A percentile compares a stretch with the other conserved stretches of the same genome.
phyloP scores from a whole-genome alignment of 805 yeast genomes.

The Suhomyces faveliae region DNA sequence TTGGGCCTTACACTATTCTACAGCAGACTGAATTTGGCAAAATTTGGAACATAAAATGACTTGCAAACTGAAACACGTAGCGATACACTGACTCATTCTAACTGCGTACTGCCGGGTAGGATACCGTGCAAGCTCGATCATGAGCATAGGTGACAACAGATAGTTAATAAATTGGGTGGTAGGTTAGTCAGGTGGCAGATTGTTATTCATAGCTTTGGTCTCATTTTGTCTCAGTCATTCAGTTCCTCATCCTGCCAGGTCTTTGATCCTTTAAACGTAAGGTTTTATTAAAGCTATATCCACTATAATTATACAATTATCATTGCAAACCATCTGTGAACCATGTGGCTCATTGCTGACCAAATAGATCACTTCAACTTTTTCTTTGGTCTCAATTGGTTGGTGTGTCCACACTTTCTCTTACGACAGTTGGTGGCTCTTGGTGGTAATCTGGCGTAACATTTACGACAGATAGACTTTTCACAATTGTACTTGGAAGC shows the following conservation, averaged over 20 bases:
- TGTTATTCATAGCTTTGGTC: neutral
- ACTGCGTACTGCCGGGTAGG: no score
- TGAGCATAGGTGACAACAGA: no score
- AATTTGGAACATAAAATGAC: neutral
- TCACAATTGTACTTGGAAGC: conserved; percentile 99
- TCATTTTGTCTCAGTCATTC: neutral
- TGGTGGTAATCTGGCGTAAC: conserved; percentile 99
- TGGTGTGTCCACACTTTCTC: conserved; percentile 99
- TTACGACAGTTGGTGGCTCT: conserved; percentile 99
- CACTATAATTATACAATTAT: neutral
- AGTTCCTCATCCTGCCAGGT: neutral
- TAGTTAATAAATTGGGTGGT: no score
- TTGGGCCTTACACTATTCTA: neutral
- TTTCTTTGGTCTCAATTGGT: conserved; percentile 99
- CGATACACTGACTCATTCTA: neutral
- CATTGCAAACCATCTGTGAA: conserved; percentile 1
- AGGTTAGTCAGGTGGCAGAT: neutral
- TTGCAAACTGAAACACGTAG: neutral
- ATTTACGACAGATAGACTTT: conserved; percentile 97
- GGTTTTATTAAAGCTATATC: conserved; percentile 5
- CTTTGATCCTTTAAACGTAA: conserved; percentile 5
- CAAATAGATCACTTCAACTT: conserved; percentile 78
- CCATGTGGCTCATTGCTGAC: neutral
- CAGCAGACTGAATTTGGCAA: neutral
- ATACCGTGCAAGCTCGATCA: no score